Evolutionary conservation across 2,329 filamentous ascomycete species (phyloP).

Genomic region (Lecanicillium sp.): DNA sequence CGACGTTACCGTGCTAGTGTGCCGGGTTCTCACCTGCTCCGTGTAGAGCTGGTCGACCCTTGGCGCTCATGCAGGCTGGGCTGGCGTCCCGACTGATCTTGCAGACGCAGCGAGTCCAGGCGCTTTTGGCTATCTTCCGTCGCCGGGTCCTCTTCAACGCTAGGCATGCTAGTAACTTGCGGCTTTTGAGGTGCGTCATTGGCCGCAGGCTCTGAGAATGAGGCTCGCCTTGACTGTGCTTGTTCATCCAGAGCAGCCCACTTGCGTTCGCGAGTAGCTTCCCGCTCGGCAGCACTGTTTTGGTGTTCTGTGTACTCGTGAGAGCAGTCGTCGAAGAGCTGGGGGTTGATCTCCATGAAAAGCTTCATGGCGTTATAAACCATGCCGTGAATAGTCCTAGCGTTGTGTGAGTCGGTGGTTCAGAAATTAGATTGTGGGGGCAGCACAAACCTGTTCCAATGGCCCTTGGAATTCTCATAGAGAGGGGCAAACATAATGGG

Average conservation of each 20-base stretch:
- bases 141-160: conserved; percentile 69
- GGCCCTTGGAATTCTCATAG: conserved; percentile 97
- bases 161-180: conserved; percentile 36
- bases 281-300: conserved; percentile 79
- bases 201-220: conserved; percentile 21
- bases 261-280: conserved; percentile 73
- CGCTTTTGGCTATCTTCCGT: conserved; percentile 80
- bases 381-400: conserved; percentile 97
- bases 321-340: conserved; percentile 96
- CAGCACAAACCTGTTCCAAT: conserved; percentile 83
- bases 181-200: conserved; percentile 24
- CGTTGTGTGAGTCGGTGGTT: conserved; percentile 21
- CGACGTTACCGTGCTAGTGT: too few species aligned
- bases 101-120: conserved; percentile 81
- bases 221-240: conserved; percentile 59
- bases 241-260: conserved; percentile 83
- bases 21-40: conserved; percentile 35
- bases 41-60: conserved; percentile 47
- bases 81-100: conserved; percentile 63
- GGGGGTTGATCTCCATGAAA: conserved; percentile 99
- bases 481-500: conserved; percentile 99
- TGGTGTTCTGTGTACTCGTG: conserved; percentile 97
- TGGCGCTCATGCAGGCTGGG: conserved; percentile 51
- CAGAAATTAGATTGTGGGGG: background rate
- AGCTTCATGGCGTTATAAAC: conserved; percentile 99